Evolutionary conservation across 179 eudicot species (phyloP).

Genomic region (Beta corolliflora): DNA sequence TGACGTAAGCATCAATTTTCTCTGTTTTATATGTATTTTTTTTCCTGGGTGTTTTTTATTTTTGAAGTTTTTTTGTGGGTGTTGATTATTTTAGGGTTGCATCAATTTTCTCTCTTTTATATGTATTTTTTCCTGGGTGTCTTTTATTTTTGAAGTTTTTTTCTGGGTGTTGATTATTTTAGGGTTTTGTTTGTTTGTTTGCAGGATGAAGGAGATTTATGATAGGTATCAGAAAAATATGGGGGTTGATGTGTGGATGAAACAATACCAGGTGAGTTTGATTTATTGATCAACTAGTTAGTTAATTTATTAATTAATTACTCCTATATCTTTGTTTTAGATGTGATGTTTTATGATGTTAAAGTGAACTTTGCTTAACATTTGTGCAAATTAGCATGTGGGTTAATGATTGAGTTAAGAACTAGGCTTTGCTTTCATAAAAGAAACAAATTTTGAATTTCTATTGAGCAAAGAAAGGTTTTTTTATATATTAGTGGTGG

Average conservation of each 20-base stretch:
- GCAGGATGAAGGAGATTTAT: constrained; percentile 33
- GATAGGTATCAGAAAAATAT: constrained; percentile 30
- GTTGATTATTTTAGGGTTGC: neutral
- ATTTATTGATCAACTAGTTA: neutral
- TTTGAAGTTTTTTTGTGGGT: neutral
- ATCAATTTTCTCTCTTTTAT: neutral
- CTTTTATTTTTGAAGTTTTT: neutral
- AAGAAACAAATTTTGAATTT: too few species aligned
- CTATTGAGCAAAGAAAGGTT: too few species aligned
- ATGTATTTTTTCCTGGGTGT: neutral
- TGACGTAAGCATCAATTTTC: constrained; percentile 17
- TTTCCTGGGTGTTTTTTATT: neutral
- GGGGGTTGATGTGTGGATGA: constrained; percentile 31
- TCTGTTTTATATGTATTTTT: neutral
- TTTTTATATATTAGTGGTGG: too few species aligned
- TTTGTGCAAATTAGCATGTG: neutral
- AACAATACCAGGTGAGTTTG: constrained; percentile 32
- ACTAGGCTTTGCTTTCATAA: neutral
- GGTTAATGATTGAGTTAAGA: neutral
- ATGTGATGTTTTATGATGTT: constrained; percentile 1
- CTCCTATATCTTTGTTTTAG: neutral
- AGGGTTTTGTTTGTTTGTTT: neutral
- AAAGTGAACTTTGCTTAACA: neutral
- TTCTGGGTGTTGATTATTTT: neutral
- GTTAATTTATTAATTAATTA: neutral